These are phyloP conservation scores for Phlebopus sp. DNA, from an alignment of 1,284 basidiomycete genomes.

Conservation along the genomic window DNA sequence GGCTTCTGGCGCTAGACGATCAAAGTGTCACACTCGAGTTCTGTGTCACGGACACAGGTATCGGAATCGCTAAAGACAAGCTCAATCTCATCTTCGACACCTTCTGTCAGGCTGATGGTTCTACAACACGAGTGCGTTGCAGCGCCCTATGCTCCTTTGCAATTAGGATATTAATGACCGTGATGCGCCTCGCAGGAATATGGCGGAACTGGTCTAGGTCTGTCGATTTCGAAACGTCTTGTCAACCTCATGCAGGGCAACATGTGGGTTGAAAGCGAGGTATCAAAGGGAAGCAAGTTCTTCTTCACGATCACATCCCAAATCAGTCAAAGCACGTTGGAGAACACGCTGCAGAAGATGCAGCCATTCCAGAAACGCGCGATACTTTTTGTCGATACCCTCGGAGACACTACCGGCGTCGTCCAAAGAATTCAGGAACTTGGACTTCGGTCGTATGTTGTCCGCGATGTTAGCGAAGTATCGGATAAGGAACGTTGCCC, in stretches of 20 bases:
- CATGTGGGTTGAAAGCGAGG: constrained; percentile 97
- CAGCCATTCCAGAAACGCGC: constrained; percentile 74
- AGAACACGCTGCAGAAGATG: constrained; percentile 74
- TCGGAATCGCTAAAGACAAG: constrained; percentile 99
- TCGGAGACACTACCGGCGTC: constrained; percentile 76
- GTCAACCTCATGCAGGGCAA: constrained; percentile 98
- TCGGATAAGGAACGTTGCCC: constrained; percentile 79
- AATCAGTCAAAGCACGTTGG: constrained; percentile 73
- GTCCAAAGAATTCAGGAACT: constrained; percentile 78
- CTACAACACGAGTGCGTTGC: constrained; percentile 73
- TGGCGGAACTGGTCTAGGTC: constrained; percentile 95
- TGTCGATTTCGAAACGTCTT: constrained; percentile 92
- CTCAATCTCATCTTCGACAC: constrained; percentile 99
- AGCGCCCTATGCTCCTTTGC: constrained; percentile 10
- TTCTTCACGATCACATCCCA: constrained; percentile 93
- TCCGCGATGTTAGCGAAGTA: constrained; percentile 78
- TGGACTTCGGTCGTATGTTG: constrained; percentile 78
- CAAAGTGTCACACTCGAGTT: constrained; percentile 90
- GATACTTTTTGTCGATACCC: constrained; percentile 89
- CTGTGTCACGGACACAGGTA: constrained; percentile 97
- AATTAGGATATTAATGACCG: constrained; percentile 22
- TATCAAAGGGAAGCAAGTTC: constrained; percentile 92
- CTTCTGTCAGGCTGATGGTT: constrained; percentile 98
- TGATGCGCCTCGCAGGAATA: constrained; percentile 66
- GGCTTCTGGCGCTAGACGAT: constrained; percentile 73